Percentiles rank a stretch among this genome's conserved stretches.
Conservation (phyloP, 2,329 filamentous ascomycete genomes). For the Hirsutella thompsonii region DNA sequence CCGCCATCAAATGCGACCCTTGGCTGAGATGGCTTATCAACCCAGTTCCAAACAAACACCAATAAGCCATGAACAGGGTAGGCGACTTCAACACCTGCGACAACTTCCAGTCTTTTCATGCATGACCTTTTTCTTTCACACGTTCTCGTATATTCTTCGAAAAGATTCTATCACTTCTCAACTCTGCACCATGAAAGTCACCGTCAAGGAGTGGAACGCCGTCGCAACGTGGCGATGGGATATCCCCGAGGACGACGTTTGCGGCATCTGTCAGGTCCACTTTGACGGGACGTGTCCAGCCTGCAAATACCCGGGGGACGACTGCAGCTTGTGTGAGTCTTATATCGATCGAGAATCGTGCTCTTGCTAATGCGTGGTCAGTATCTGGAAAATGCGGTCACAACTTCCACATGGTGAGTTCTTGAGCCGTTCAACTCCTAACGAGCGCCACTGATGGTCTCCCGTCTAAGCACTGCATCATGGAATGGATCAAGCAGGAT, state of each 20-base stretch:
- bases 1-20: too few species aligned
- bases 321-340: constrained; percentile 72
- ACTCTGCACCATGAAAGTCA: constrained; percentile 70
- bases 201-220: constrained; percentile 82
- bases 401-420: constrained; percentile 85
- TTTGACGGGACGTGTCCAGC: constrained; percentile 97
- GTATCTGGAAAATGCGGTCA: constrained; percentile 95
- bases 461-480: constrained; percentile 68
- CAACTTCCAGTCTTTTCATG: too few species aligned
- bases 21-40: too few species aligned
- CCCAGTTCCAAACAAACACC: neutral
- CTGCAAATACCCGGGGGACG: constrained; percentile 95
- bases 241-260: constrained; percentile 93
- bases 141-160: neutral
- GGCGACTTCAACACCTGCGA: neutral
- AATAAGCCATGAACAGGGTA: neutral
- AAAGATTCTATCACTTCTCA: neutral
- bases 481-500: constrained; percentile 93
- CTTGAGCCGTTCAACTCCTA: neutral
- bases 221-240: constrained; percentile 98
- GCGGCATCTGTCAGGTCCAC: constrained; percentile 94
- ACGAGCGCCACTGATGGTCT: too few species aligned
- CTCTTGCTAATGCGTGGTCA: constrained; percentile 22
- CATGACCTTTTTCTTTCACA: too few species aligned
- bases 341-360: neutral